phyloP scores from a whole-genome alignment of 108 stramenopile species.

The Skeletonema menzelii region DNA sequence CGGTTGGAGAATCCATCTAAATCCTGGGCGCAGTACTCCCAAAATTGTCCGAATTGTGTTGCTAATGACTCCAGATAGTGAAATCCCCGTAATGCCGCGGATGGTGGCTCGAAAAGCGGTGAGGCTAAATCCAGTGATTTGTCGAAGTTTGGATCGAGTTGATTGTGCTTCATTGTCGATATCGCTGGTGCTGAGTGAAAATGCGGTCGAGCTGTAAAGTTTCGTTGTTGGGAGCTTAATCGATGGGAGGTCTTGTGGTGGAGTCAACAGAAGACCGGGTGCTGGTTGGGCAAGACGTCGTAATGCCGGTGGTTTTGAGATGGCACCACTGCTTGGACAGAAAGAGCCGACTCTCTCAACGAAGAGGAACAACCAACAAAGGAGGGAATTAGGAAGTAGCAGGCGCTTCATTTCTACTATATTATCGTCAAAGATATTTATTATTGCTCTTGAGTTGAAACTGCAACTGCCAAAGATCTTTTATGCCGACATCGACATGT shows the following conservation, averaged over 20 bases:
- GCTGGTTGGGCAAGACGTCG: background rate
- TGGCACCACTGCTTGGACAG: background rate
- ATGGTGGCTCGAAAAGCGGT: slow-evolving; percentile 63
- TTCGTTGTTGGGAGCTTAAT: background rate
- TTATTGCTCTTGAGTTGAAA: background rate
- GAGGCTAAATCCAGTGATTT: slow-evolving; percentile 64
- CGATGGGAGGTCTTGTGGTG: background rate
- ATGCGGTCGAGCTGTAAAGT: background rate
- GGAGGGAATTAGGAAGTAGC: background rate
- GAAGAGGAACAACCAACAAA: background rate
- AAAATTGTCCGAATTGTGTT: slow-evolving; percentile 4
- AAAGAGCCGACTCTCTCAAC: background rate
- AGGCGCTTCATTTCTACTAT: background rate
- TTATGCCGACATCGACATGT: too few relatives aligned
- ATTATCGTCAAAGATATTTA: background rate
- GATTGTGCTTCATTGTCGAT: slow-evolving; percentile 6
- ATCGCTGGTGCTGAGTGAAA: background rate
- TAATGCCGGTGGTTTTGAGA: background rate
- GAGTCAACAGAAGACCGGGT: background rate
- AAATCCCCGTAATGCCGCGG: slow-evolving; percentile 62
- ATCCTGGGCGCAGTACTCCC: slow-evolving; percentile 19
- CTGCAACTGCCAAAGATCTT: too few relatives aligned
- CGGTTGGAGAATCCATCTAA: slow-evolving; percentile 76
- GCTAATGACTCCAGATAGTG: slow-evolving; percentile 41
- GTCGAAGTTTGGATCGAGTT: slow-evolving; percentile 40